These are phyloP conservation scores for Monosporascus sp. DNA, from an alignment of 2,329 filamentous ascomycete genomes.

Conservation along the genomic window DNA sequence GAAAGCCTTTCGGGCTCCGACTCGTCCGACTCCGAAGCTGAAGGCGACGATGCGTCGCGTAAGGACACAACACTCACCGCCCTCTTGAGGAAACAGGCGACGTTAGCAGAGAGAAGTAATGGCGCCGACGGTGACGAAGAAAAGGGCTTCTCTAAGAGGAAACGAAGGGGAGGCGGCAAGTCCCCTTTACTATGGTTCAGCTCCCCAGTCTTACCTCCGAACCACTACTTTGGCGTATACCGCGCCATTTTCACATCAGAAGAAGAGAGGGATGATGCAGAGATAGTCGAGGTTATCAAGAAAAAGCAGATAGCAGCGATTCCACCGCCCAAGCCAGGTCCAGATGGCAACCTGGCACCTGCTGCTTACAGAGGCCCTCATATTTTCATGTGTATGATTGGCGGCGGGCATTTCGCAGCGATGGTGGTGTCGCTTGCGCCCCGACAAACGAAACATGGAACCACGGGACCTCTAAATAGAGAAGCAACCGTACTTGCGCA, in stretches of 20 bases:
- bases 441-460: slow-evolving; percentile 63
- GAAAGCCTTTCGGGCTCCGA: slow-evolving; percentile 91
- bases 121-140: slow-evolving; percentile 46
- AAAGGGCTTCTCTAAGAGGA: slow-evolving; percentile 40
- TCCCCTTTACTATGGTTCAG: slow-evolving; percentile 81
- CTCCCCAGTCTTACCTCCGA: slow-evolving; percentile 67
- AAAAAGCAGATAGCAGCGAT: slow-evolving; percentile 72
- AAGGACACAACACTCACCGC: slow-evolving; percentile 69
- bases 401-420: slow-evolving; percentile 92
- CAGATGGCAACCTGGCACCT: slow-evolving; percentile 52
- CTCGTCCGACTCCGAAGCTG: slow-evolving; percentile 64
- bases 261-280: slow-evolving; percentile 60
- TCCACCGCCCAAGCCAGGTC: slow-evolving; percentile 46
- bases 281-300: slow-evolving; percentile 62
- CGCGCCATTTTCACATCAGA: slow-evolving; percentile 69
- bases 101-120: slow-evolving; percentile 49
- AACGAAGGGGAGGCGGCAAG: slow-evolving; percentile 55
- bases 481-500: slow-evolving; percentile 87
- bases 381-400: slow-evolving; percentile 97
- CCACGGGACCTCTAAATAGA: slow-evolving; percentile 67
- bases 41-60: slow-evolving; percentile 42
- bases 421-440: slow-evolving; percentile 91
- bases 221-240: slow-evolving; percentile 82
- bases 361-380: slow-evolving; percentile 67
- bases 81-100: slow-evolving; percentile 78